Base-by-base conservation (phyloP, 2,329 filamentous ascomycete species). In the Bipolaris sorokiniana region DNA sequence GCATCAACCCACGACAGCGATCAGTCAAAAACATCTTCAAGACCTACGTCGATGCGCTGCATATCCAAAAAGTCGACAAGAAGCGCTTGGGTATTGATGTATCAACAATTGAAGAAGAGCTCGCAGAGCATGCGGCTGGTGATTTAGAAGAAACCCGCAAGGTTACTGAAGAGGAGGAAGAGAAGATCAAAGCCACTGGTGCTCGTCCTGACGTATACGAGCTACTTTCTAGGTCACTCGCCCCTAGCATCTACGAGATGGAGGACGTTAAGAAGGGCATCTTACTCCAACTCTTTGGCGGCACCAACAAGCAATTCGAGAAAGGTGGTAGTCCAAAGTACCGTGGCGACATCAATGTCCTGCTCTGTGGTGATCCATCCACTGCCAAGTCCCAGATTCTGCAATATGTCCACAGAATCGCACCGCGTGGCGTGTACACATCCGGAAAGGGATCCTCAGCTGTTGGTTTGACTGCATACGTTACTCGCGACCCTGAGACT, bases 221-320 rank as follows among this genome's bases (percentile, higher is more conserved):
- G 20, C 85, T 99, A 22, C 86, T 99, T 3, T 86, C 95, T 16
- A 87, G 94, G 36, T 98, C 94, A 1, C 82, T 99, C 26, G 95
- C 95, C 2, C 95, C 95, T 13, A 97, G 93, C 58, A 90, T 99
- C 70, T 97, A 96, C 79, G 95, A 99, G 78, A 90, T 96, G 88
- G 95, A 99, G 66, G 95, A 99, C 70, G 92, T 98, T 46, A 99
- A 99, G 83, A 99, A 99, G 79, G 95, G 95, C 10, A 97, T 99
- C 60, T 82, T 99, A 10, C 87, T 99, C 3, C 95, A 99, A 72
- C 86, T 99, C 38, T 99, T 99, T 74, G 94, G 95, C 36, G 95
- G 95, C 54, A 97, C 95, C 33, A 99, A 99, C 82, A 99, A 99
- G 80, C 91, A 91, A 0, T 99, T 99, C 76, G 87, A 96, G 57